A percentile compares a stretch with the other conserved stretches of the same genome.
Evolutionary conservation across 2,329 filamentous ascomycete species (phyloP).

Genomic region (Fusarium drepaniforme): DNA sequence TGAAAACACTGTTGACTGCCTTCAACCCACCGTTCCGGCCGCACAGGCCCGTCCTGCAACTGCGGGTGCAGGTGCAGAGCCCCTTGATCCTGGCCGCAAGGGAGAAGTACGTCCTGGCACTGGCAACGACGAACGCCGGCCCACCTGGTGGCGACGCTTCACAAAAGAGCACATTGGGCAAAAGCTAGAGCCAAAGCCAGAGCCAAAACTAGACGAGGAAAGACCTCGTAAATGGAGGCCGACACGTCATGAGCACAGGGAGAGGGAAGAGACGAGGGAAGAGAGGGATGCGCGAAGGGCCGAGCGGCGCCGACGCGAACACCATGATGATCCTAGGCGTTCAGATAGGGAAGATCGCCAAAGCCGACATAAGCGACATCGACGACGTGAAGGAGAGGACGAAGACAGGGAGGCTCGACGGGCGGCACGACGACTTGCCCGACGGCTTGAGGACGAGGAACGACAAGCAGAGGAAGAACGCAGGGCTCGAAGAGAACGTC

Average conservation of each 20-base stretch:
- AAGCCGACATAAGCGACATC: constrained; percentile 8
- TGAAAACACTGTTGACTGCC: constrained; percentile 13
- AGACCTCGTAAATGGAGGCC: background rate
- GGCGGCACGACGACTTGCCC: constrained; percentile 1
- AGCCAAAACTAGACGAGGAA: background rate
- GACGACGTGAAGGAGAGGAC: constrained; percentile 5
- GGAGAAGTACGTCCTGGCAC: constrained; percentile 3
- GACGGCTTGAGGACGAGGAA: constrained; percentile 4
- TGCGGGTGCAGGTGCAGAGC: background rate
- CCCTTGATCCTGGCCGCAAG: background rate
- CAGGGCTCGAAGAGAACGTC: constrained; percentile 7
- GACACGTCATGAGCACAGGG: background rate
- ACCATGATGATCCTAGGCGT: background rate
- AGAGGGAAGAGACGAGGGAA: constrained; percentile 4
- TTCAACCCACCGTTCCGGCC: background rate
- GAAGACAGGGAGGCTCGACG: constrained; percentile 3
- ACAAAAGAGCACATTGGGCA: constrained; percentile 7
- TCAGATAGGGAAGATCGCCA: background rate
- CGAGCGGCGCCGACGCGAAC: constrained; percentile 1
- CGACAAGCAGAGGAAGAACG: constrained; percentile 10
- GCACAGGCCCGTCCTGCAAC: background rate
- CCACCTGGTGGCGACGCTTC: constrained; percentile 14
- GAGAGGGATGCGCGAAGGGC: constrained; percentile 8
- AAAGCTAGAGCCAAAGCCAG: background rate
- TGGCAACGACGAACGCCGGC: background rate